Percentiles rank a stretch among this genome's conserved stretches.
Evolutionary conservation across 345 rosid species (phyloP).

Genomic region (Eucalyptus tenuipes): DNA sequence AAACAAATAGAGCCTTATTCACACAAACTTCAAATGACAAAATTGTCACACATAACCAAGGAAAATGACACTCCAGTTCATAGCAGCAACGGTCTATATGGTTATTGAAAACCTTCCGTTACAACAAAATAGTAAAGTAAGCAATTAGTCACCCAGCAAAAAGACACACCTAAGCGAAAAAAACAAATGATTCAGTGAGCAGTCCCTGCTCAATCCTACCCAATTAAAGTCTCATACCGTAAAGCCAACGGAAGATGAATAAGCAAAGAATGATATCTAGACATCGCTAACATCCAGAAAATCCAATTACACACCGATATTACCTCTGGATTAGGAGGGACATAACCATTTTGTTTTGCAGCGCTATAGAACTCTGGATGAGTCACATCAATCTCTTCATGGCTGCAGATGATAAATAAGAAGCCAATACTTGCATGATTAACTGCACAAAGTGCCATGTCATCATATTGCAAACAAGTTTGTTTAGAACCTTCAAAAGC

Average conservation of each 20-base stretch:
- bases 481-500: not conserved
- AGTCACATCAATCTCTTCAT: constrained; percentile 85
- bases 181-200: not conserved
- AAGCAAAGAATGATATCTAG: not conserved
- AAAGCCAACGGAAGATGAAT: not conserved
- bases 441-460: not conserved
- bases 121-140: not conserved
- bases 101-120: not conserved
- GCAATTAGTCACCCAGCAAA: not conserved
- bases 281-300: not conserved
- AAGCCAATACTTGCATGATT: not conserved
- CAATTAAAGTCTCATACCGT: not conserved
- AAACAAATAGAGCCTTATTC: not conserved
- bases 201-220: not conserved
- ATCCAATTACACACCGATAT: not conserved
- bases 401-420: constrained; percentile 39
- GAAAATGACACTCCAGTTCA: not conserved
- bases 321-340: constrained; percentile 90
- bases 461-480: not conserved
- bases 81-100: not conserved
- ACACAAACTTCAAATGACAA: not conserved
- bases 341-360: constrained; percentile 84
- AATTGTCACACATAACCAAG: not conserved
- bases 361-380: constrained; percentile 91
- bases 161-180: not conserved